These are phyloP conservation scores for Fraxinus floribunda DNA, from an alignment of 305 asterid species.

Conservation along the genomic window DNA sequence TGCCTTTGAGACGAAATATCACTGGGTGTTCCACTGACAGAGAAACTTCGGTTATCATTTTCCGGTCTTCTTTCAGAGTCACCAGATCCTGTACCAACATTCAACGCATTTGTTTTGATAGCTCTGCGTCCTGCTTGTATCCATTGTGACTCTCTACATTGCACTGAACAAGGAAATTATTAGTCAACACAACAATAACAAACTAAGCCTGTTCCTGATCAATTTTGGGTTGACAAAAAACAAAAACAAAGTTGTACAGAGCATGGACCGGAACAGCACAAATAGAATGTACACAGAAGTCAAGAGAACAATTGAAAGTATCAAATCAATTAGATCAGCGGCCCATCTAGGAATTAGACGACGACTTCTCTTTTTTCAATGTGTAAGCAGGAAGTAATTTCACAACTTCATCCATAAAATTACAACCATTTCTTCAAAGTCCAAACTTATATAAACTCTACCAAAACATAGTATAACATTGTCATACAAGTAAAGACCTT, in stretches of 20 bases:
- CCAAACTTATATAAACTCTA: background rate
- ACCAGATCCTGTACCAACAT: slow-evolving; percentile 58
- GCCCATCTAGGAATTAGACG: background rate
- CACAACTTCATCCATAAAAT: background rate
- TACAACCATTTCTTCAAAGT: background rate
- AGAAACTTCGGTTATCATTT: slow-evolving; percentile 27
- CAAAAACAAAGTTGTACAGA: background rate
- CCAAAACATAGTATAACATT: background rate
- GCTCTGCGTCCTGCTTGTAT: slow-evolving; percentile 25
- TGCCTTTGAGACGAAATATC: slow-evolving; percentile 43
- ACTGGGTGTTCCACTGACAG: slow-evolving; percentile 24
- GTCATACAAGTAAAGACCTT: background rate
- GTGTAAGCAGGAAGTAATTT: background rate
- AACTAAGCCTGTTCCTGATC: background rate
- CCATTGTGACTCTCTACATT: slow-evolving; percentile 32
- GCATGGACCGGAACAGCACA: background rate
- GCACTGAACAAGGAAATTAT: slow-evolving; percentile 27
- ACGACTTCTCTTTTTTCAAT: background rate
- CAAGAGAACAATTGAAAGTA: background rate
- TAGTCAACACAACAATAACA: background rate
- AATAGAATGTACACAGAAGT: background rate
- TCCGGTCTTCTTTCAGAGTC: slow-evolving; percentile 52
- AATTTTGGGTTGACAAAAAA: background rate
- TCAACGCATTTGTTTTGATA: slow-evolving; percentile 42
- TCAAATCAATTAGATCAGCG: background rate